These are phyloP conservation scores for Boechera stricta DNA, from an alignment of 345 rosid species.

Conservation along the genomic window DNA sequence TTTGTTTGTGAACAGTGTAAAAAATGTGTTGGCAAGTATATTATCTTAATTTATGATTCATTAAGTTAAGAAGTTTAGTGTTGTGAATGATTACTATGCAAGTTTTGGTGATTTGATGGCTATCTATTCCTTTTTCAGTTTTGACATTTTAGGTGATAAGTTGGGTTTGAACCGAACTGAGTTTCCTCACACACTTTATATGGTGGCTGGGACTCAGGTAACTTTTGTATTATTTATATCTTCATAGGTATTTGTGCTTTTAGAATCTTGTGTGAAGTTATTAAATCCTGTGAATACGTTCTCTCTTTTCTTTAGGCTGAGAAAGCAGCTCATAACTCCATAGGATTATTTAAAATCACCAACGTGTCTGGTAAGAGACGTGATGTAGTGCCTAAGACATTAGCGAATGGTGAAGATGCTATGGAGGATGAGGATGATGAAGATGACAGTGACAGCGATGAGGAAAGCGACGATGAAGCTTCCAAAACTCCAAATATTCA, in stretches of 20 bases:
- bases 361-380: conserved; percentile 86
- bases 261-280: neutral
- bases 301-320: conserved; percentile 66
- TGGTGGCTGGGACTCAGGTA: conserved; percentile 95
- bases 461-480: conserved; percentile 64
- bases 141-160: conserved; percentile 79
- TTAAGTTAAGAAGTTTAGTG: neutral
- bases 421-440: conserved; percentile 63
- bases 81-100: conserved; percentile 8
- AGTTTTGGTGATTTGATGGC: conserved; percentile 9
- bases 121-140: conserved; percentile 53
- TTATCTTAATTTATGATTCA: conserved; percentile 3
- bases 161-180: conserved; percentile 85
- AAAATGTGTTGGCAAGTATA: neutral
- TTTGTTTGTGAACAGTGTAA: neutral
- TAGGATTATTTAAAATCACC: conserved; percentile 77
- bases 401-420: conserved; percentile 55
- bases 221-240: conserved; percentile 26
- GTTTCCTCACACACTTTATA: conserved; percentile 83
- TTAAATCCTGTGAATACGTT: neutral
- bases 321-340: conserved; percentile 71
- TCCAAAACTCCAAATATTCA: conserved; percentile 69
- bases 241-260: neutral
- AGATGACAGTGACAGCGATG: conserved; percentile 78
- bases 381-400: conserved; percentile 63